These are phyloP conservation scores for Forsythia viridissima DNA, from an alignment of 257 asterid genomes.

Conservation along the genomic window DNA sequence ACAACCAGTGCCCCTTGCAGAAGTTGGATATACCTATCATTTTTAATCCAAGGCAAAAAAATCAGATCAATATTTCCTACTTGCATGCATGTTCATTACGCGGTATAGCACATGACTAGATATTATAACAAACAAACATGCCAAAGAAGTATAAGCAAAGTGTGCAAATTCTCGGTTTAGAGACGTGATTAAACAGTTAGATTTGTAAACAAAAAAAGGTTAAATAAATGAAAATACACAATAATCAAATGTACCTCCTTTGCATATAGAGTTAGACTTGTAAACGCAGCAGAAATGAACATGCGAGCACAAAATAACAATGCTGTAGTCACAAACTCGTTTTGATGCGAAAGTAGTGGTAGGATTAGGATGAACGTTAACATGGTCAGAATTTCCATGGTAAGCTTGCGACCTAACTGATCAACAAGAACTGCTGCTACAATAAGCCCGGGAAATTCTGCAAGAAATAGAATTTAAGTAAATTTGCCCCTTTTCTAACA, in stretches of 20 bases:
- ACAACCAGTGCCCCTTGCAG: slow-evolving; percentile 37
- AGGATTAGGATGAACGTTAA: slow-evolving; percentile 27
- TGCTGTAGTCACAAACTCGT: slow-evolving; percentile 30
- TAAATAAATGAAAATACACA: neutral
- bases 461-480: neutral
- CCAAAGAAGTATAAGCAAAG: no score
- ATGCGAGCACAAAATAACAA: slow-evolving; percentile 35
- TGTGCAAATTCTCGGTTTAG: no score
- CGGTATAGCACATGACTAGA: no score
- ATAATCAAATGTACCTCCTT: slow-evolving; percentile 27
- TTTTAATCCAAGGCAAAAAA: neutral
- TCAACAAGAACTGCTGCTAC: slow-evolving; percentile 34
- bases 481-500: neutral
- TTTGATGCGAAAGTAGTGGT: slow-evolving; percentile 32
- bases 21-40: slow-evolving; percentile 43
- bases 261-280: slow-evolving; percentile 22
- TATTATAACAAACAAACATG: no score
- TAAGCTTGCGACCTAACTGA: slow-evolving; percentile 39
- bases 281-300: slow-evolving; percentile 31
- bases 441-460: slow-evolving; percentile 38
- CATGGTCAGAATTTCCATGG: slow-evolving; percentile 30
- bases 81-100: no score
- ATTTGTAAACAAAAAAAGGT: neutral
- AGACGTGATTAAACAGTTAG: no score
- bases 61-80: neutral